Evolutionary conservation across 192 early-diverging fungal species (phyloP).

Genomic region (Coemansia javaensis): DNA sequence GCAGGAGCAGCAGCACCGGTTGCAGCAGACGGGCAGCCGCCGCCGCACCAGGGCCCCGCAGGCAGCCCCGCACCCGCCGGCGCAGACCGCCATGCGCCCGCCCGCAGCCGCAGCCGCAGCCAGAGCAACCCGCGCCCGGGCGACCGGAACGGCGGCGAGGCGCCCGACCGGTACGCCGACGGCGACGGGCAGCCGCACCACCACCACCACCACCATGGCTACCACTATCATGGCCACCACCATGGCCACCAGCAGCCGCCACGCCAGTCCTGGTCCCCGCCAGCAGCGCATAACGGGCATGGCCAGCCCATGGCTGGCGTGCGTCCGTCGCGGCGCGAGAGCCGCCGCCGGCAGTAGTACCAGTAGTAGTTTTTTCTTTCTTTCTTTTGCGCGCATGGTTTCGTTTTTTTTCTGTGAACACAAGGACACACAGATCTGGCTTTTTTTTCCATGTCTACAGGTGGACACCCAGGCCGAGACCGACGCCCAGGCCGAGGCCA

Average conservation of each 20-base stretch:
- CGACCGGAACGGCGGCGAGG: conserved; percentile 17
- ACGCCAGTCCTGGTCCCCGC: conserved; percentile 6
- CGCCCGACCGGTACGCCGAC: conserved; percentile 5
- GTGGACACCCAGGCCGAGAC: conserved; percentile 16
- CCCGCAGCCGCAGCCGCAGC: conserved; percentile 20
- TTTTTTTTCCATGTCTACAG: conserved; percentile 1
- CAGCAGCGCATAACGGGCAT: conserved; percentile 16
- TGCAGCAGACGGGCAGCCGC: too few relatives aligned
- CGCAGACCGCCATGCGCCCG: not conserved
- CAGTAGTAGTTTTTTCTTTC: not conserved
- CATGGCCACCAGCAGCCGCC: not conserved
- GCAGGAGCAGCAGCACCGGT: too few relatives aligned
- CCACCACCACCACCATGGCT: conserved; percentile 6
- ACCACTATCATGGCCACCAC: not conserved
- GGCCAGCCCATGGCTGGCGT: conserved; percentile 17
- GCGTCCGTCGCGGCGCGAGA: conserved; percentile 41
- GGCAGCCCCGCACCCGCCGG: too few relatives aligned
- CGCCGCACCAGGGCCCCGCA: conserved; percentile 9
- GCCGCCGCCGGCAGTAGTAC: conserved; percentile 32
- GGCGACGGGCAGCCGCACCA: conserved; percentile 4
- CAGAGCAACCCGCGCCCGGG: conserved; percentile 18
- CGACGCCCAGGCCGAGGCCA: conserved; percentile 4
- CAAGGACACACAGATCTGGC: not conserved
- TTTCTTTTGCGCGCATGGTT: too few relatives aligned
- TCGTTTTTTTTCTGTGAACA: not conserved